These are phyloP conservation scores for Pythium folliculosum DNA, from an alignment of 352 stramenopile genomes.

Conservation along the genomic window DNA sequence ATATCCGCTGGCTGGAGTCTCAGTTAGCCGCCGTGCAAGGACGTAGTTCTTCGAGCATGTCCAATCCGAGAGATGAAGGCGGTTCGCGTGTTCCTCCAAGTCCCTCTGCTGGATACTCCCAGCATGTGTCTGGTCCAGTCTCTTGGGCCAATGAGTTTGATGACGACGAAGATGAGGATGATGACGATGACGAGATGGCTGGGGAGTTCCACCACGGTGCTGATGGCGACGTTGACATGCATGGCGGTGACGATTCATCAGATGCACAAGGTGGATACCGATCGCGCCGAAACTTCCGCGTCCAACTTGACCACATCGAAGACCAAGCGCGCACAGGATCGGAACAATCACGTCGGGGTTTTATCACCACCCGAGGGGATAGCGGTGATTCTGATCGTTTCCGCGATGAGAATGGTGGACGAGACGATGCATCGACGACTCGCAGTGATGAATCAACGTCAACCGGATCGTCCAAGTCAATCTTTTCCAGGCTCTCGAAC, in stretches of 20 bases:
- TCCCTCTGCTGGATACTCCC: constrained; percentile 12
- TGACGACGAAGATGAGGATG: constrained; percentile 67
- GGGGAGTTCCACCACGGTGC: constrained; percentile 39
- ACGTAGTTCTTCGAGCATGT: constrained; percentile 23
- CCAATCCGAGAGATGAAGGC: constrained; percentile 20
- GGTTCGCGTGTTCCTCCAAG: constrained; percentile 4
- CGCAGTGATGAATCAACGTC: constrained; percentile 69
- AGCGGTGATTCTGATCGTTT: constrained; percentile 36
- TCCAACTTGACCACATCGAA: constrained; percentile 53
- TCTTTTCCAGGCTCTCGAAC: constrained; percentile 86
- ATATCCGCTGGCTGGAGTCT: constrained; percentile 62
- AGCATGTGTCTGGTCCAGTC: constrained; percentile 22
- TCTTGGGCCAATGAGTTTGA: constrained; percentile 78
- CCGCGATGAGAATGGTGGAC: constrained; percentile 20
- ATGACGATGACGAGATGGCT: constrained; percentile 39
- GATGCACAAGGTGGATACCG: constrained; percentile 8
- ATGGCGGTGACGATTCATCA: constrained; percentile 26
- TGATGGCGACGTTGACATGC: constrained; percentile 55
- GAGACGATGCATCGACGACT: constrained; percentile 51
- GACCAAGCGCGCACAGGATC: constrained; percentile 35
- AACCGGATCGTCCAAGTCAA: constrained; percentile 43
- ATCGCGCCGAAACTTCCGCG: constrained; percentile 50
- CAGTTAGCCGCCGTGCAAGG: constrained; percentile 39
- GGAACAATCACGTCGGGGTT: constrained; percentile 39
- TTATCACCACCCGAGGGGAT: constrained; percentile 37